Evolutionary conservation across 202 grass and related monocot genomes (phyloP), one percentile per base, ranked within the genome.

Genomic region (Tripidium arundinaceum): DNA sequence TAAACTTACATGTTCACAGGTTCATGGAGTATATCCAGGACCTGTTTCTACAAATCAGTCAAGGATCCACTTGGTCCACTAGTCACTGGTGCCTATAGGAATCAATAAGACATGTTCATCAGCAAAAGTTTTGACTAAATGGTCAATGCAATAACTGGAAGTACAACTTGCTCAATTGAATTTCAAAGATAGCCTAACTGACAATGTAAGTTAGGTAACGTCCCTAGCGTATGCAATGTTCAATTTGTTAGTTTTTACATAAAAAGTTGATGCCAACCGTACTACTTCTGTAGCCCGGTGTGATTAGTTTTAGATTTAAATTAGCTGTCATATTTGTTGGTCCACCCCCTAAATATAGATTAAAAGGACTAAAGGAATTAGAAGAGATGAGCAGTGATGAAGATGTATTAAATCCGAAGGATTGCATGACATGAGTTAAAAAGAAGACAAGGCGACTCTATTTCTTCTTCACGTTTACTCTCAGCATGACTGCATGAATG

Each of bases 11-110:
- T 22, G 83, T 72, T 84, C 72, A 82, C 86, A 75, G 90, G 95
- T 81, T 98, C 95, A 10, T 57, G 85, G 82, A 98, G 83, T 71
- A 98, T 65, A 34, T 86, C 85, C 70, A 98, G 72, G 66, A 94
- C 92, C 49, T 89, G 69, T 45, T 81, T 84, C 6, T 89, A 81
- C 54, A 89, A 75, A 84, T 94, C 92, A 42, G 72, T 87, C 79
- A 75, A 80, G 1, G 88, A 85, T 83, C 65, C 92, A 67, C 57
- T 80, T 57, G 62, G 62, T 84, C 61, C 70, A 54, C 22, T 49
- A 43, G 27, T 25, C 31, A 72, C 46, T 9, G 54, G 72, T 45
- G 68, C 71, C 91, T 89, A 70, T 39, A 85, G 22, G 19, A 78
- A 59, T 47, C 29, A 41, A 16, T n/a, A 81, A 62, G 63, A 39